A percentile compares a stretch with the other conserved stretches of the same genome.
Conservation (phyloP, 108 stramenopile genomes). For the Stephanodiscus triporus region DNA sequence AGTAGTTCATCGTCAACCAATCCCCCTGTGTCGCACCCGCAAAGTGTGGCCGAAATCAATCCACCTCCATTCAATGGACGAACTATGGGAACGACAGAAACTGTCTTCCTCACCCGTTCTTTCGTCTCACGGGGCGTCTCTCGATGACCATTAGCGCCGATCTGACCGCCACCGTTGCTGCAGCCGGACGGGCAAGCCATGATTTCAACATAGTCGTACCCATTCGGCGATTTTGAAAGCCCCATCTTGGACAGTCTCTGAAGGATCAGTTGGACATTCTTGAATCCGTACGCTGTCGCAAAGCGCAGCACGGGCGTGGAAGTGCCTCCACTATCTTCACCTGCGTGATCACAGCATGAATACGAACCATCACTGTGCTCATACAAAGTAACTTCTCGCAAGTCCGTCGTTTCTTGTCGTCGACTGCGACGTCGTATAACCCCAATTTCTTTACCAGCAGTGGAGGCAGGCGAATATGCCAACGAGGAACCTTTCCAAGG, state of each 20-base stretch:
- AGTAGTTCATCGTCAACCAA: constrained; percentile 2
- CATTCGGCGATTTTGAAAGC: neutral
- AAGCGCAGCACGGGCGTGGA: constrained; percentile 72
- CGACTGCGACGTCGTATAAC: constrained; percentile 35
- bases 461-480: constrained; percentile 1
- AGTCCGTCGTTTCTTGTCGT: constrained; percentile 61
- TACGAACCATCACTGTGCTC: constrained; percentile 56
- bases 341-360: constrained; percentile 22
- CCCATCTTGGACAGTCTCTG: constrained; percentile 44
- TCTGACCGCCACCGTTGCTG: constrained; percentile 96
- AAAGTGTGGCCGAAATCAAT: constrained; percentile 13
- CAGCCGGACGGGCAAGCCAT: constrained; percentile 99
- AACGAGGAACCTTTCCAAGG: constrained; percentile 54
- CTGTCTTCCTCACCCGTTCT: constrained; percentile 58
- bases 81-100: constrained; percentile 32
- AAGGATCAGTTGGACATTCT: constrained; percentile 92
- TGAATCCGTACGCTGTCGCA: constrained; percentile 96
- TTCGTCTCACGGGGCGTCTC: constrained; percentile 86
- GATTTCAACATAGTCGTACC: constrained; percentile 91
- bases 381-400: constrained; percentile 65
- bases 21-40: neutral
- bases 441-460: constrained; percentile 24
- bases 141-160: constrained; percentile 47
- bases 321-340: neutral
- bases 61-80: constrained; percentile 6